Evolutionary conservation across 23 red algal genomes (phyloP).

Genomic region (Cyanidiococcus yangmingshanensis): DNA sequence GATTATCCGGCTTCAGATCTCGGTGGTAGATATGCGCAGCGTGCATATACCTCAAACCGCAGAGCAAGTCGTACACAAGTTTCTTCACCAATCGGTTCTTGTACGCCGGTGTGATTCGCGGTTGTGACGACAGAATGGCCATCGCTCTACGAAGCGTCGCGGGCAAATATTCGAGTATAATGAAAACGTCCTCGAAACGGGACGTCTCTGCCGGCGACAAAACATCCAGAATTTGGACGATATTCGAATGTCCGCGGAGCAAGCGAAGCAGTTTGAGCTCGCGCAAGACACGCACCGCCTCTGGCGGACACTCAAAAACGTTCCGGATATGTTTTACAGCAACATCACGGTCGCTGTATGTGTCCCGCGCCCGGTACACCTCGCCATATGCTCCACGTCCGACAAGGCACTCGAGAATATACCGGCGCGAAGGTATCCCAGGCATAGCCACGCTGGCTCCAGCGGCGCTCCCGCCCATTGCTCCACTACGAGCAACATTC

Average conservation of each 20-base stretch:
- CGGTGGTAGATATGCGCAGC: constrained; percentile 73
- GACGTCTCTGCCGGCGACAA: constrained; percentile 55
- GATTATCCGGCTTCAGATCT: constrained; percentile 93
- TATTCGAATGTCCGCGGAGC: constrained; percentile 71
- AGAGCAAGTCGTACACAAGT: constrained; percentile 76
- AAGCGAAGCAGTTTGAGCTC: constrained; percentile 90
- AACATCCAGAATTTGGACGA: constrained; percentile 69
- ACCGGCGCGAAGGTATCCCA: constrained; percentile 33
- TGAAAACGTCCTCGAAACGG: constrained; percentile 86
- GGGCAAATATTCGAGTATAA: constrained; percentile 92
- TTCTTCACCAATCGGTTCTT: constrained; percentile 25
- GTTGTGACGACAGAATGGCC: constrained; percentile 41
- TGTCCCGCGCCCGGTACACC: constrained; percentile 61
- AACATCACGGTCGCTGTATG: constrained; percentile 39
- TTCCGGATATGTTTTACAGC: constrained; percentile 74
- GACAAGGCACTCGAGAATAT: constrained; percentile 42
- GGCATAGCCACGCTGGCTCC: no score
- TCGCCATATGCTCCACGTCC: constrained; percentile 87
- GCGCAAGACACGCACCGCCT: constrained; percentile 72
- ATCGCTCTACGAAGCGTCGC: constrained; percentile 50
- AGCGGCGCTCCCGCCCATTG: no score
- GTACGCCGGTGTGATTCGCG: constrained; percentile 33
- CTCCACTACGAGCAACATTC: no score
- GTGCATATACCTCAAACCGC: constrained; percentile 82
- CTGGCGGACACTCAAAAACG: constrained; percentile 46